Conservation (phyloP, 2,329 filamentous ascomycete genomes). For the Pyricularia pennisetigena region DNA sequence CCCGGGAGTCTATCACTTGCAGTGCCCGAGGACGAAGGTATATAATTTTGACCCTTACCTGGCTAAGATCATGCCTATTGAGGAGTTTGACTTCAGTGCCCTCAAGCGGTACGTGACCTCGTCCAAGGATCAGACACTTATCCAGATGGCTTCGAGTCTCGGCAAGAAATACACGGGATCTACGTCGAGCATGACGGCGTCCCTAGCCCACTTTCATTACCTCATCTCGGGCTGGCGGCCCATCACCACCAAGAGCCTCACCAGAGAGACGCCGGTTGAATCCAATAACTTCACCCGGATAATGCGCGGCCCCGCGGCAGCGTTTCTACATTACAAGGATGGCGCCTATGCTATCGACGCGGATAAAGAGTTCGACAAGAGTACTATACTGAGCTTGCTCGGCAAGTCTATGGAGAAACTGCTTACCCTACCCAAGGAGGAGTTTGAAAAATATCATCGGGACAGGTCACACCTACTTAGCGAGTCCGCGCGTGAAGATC, state of each 20-base stretch:
- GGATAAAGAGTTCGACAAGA: constrained; percentile 81
- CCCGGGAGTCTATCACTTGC: constrained; percentile 80
- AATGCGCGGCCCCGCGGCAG: constrained; percentile 62
- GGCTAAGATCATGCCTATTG: constrained; percentile 82
- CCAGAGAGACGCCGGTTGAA: constrained; percentile 26
- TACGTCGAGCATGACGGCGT: constrained; percentile 90
- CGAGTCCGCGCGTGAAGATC: constrained; percentile 59
- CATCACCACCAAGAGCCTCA: constrained; percentile 62
- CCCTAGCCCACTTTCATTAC: constrained; percentile 85
- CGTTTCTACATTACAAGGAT: constrained; percentile 74
- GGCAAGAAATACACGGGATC: constrained; percentile 82
- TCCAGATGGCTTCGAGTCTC: constrained; percentile 55
- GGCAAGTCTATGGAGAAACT: constrained; percentile 97
- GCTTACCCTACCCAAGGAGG: constrained; percentile 69
- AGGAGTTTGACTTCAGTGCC: constrained; percentile 85
- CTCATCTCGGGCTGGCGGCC: constrained; percentile 76
- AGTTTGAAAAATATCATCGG: constrained; percentile 78
- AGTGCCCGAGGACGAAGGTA: constrained; percentile 77
- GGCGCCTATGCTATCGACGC: constrained; percentile 91
- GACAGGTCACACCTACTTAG: constrained; percentile 57
- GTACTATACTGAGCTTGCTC: constrained; percentile 81
- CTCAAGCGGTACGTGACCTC: constrained; percentile 85
- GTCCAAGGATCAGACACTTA: constrained; percentile 67
- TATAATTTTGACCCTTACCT: constrained; percentile 98
- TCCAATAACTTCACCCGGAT: constrained; percentile 62